A percentile compares a stretch with the other conserved stretches of the same genome.
Conservation (phyloP, 495 filamentous ascomycete species). For the Trichodelitschia bisporula region DNA sequence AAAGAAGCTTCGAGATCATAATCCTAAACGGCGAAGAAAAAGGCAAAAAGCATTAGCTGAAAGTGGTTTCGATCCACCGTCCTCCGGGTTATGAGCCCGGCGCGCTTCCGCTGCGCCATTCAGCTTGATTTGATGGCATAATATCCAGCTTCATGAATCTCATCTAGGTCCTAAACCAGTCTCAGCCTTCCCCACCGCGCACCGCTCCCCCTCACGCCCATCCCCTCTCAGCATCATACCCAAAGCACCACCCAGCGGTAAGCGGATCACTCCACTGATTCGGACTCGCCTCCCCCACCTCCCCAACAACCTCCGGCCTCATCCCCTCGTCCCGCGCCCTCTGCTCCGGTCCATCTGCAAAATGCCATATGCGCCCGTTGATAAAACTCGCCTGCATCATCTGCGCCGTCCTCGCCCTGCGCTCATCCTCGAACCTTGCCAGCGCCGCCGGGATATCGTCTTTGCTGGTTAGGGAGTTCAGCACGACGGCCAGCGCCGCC, state of each 20-base stretch:
- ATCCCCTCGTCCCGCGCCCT: conserved; percentile 20
- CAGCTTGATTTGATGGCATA: too few relatives aligned
- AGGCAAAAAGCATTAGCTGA: too few relatives aligned
- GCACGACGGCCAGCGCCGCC: conserved; percentile 10
- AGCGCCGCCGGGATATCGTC: conserved; percentile 1
- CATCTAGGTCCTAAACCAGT: too few relatives aligned
- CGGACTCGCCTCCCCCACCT: conserved; percentile 15
- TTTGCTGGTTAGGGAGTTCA: conserved; percentile 1
- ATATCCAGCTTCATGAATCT: too few relatives aligned
- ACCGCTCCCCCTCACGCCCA: too few relatives aligned
- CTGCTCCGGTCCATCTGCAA: conserved; percentile 21
- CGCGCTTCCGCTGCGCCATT: too few relatives aligned
- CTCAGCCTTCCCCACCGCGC: too few relatives aligned
- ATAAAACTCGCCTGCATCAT: conserved; percentile 13
- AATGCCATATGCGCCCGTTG: conserved; percentile 20
- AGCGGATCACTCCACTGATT: conserved; percentile 25
- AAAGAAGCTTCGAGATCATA: too few relatives aligned
- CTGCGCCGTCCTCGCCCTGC: conserved; percentile 7
- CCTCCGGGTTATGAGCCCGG: too few relatives aligned
- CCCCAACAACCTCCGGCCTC: conserved; percentile 13
- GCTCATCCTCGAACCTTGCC: conserved; percentile 5
- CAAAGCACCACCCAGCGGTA: conserved; percentile 22
- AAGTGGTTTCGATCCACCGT: too few relatives aligned
- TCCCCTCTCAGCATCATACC: conserved; percentile 22
- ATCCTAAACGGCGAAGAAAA: too few relatives aligned